Conservation (phyloP, 306 rosid genomes). For the Mimosa pudica region DNA sequence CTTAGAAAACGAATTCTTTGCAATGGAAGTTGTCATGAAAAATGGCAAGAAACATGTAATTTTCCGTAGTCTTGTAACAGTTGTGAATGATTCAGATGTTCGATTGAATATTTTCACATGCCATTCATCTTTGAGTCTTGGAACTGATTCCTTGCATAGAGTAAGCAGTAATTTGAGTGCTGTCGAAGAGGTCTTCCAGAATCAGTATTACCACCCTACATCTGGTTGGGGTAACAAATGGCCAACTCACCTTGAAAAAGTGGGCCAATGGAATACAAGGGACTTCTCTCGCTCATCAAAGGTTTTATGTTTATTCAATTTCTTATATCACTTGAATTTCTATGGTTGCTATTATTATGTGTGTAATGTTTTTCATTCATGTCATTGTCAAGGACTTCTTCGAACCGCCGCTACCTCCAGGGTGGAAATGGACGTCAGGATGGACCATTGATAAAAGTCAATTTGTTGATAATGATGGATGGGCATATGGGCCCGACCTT, state of each 20-base stretch:
- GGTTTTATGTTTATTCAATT: conserved; percentile 42
- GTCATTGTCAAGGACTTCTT: conserved; percentile 68
- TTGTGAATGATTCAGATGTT: conserved; percentile 83
- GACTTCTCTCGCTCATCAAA: conserved; percentile 65
- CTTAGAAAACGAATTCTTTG: conserved; percentile 66
- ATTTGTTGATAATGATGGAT: conserved; percentile 80
- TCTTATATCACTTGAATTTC: conserved; percentile 14
- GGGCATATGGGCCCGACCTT: conserved; percentile 76
- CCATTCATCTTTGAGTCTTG: conserved; percentile 48
- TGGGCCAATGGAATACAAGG: conserved; percentile 72
- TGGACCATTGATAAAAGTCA: conserved; percentile 74
- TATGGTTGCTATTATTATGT: conserved; percentile 9
- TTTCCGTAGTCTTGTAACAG: conserved; percentile 84
- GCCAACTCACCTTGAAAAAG: conserved; percentile 50
- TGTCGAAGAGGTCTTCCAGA: conserved; percentile 72
- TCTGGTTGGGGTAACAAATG: conserved; percentile 74
- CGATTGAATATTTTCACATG: conserved; percentile 59
- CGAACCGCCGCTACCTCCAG: conserved; percentile 83
- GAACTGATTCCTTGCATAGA: conserved; percentile 41
- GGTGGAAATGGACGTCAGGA: conserved; percentile 76
- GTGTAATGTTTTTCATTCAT: conserved; percentile 31
- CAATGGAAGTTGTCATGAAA: conserved; percentile 85
- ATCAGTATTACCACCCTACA: conserved; percentile 61
- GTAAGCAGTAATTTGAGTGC: conserved; percentile 35
- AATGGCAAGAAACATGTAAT: conserved; percentile 92